These are phyloP conservation scores for Fusarium phyllophilum DNA, from an alignment of 2,329 filamentous ascomycete species.

Conservation along the genomic window DNA sequence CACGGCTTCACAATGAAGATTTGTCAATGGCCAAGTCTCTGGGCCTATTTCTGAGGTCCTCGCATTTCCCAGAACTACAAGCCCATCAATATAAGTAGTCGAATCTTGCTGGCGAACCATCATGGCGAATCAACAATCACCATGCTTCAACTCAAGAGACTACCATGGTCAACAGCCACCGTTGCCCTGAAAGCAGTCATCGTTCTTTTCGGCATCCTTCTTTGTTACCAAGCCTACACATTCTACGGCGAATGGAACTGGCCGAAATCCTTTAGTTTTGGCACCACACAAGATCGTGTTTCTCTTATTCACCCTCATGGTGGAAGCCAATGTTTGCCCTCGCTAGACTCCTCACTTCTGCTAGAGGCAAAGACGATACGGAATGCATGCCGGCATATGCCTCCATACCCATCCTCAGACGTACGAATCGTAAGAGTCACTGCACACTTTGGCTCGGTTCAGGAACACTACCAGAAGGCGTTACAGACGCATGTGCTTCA, in stretches of 20 bases:
- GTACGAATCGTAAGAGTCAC: neutral
- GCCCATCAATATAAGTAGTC: neutral
- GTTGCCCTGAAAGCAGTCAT: neutral
- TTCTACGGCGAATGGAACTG: neutral
- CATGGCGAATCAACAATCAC: neutral
- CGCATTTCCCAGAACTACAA: fast-evolving
- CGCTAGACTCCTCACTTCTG: neutral
- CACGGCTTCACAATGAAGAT: neutral
- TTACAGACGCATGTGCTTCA: neutral
- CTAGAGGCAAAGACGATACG: neutral
- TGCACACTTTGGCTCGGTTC: neutral
- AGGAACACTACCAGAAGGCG: neutral
- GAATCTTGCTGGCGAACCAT: neutral
- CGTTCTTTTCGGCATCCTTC: neutral
- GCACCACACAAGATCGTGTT: neutral
- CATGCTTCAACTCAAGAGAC: neutral
- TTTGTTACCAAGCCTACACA: neutral
- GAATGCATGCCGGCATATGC: neutral
- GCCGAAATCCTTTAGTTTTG: neutral
- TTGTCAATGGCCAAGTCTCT: neutral
- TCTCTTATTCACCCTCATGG: neutral
- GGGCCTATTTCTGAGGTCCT: neutral
- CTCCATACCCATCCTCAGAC: neutral
- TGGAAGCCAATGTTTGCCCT: neutral
- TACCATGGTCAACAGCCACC: neutral